These are phyloP conservation scores for Pisolithus albus DNA, from an alignment of 768 basidiomycete genomes.

Conservation along the genomic window DNA sequence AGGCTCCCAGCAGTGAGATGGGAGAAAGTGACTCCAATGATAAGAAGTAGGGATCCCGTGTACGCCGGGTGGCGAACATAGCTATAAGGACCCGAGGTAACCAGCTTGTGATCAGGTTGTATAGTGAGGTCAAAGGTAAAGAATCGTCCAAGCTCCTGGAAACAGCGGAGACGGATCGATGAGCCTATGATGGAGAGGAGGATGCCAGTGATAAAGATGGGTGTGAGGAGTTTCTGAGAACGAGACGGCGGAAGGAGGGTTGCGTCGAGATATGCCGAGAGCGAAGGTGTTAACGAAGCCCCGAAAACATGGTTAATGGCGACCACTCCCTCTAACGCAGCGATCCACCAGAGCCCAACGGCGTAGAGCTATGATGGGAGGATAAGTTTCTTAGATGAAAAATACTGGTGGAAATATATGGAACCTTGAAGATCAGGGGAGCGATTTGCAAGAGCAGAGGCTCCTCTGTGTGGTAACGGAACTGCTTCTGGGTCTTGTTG, in stretches of 20 bases:
- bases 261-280: slow-evolving; percentile 27
- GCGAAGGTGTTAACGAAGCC: slow-evolving; percentile 28
- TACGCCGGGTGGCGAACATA: slow-evolving; percentile 55
- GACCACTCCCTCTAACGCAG: slow-evolving; percentile 43
- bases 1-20: slow-evolving; percentile 43
- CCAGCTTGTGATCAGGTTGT: slow-evolving; percentile 43
- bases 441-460: slow-evolving; percentile 49
- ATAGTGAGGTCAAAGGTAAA: slow-evolving; percentile 58
- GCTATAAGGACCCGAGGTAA: slow-evolving; percentile 44
- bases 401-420: not conserved
- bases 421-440: slow-evolving; percentile 49
- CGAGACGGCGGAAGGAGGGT: slow-evolving; percentile 26
- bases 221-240: slow-evolving; percentile 29
- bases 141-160: slow-evolving; percentile 43
- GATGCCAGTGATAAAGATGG: slow-evolving; percentile 40
- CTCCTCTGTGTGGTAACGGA: slow-evolving; percentile 48
- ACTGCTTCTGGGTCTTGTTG: slow-evolving; percentile 44
- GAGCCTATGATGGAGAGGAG: slow-evolving; percentile 37
- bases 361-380: slow-evolving; percentile 37
- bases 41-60: slow-evolving; percentile 45
- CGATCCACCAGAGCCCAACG: slow-evolving; percentile 42
- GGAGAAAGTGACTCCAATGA: slow-evolving; percentile 40
- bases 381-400: not conserved
- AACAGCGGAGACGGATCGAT: slow-evolving; percentile 47
- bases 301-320: slow-evolving; percentile 27